These are phyloP conservation scores for Musa balbisiana DNA, from an alignment of 202 grass and related monocot species.

Conservation along the genomic window DNA sequence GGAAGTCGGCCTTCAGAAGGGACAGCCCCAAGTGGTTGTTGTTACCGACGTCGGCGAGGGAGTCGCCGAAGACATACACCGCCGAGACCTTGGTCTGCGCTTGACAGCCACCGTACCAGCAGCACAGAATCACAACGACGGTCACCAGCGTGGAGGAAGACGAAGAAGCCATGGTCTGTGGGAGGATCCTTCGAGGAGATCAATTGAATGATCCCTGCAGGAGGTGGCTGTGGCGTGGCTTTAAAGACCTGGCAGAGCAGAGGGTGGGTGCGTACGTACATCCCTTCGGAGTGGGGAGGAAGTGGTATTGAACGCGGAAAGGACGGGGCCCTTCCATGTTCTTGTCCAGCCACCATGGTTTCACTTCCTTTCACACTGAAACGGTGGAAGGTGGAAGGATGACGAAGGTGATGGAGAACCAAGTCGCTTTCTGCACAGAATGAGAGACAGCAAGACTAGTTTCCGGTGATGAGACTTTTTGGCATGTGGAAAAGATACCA, in stretches of 20 bases:
- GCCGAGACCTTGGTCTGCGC: slow-evolving; percentile 11
- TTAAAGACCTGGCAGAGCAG: neutral
- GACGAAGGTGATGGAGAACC: neutral
- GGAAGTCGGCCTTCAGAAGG: slow-evolving; percentile 37
- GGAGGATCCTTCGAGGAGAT: neutral
- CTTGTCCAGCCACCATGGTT: neutral
- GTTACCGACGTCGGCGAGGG: slow-evolving; percentile 43
- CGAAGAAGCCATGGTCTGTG: neutral
- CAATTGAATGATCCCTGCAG: neutral
- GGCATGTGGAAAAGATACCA: no score
- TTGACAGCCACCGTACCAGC: neutral
- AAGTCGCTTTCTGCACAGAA: no score
- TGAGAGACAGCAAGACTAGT: no score
- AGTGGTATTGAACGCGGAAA: neutral
- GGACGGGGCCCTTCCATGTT: neutral
- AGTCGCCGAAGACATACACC: slow-evolving; percentile 44
- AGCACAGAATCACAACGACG: neutral
- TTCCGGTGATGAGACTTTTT: no score
- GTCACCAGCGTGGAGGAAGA: neutral
- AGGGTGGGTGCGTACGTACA: neutral
- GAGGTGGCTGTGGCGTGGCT: neutral
- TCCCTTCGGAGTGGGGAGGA: neutral
- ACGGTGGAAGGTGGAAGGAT: no score
- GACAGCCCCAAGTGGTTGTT: slow-evolving; percentile 31
- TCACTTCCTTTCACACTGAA: neutral